Conservation (phyloP, 148 eudicot species). For the Cornus suecica region DNA sequence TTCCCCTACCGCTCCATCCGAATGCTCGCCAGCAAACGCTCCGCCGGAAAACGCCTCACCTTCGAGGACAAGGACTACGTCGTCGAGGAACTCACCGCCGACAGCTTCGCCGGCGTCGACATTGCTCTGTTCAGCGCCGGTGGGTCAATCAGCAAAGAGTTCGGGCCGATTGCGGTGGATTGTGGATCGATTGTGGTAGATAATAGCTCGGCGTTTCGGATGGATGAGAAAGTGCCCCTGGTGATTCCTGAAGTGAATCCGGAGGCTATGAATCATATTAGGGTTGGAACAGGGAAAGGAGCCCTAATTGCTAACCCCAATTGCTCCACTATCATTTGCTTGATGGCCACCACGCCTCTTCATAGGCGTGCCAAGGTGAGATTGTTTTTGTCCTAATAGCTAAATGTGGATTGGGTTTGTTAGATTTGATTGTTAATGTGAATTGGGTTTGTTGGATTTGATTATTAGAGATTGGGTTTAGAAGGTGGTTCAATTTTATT, state of each 20-base stretch:
- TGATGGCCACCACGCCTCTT: slow-evolving; percentile 98
- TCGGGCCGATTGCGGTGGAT: slow-evolving; percentile 74
- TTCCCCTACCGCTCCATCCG: slow-evolving; percentile 87
- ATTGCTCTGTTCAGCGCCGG: slow-evolving; percentile 92
- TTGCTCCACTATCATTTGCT: slow-evolving; percentile 93
- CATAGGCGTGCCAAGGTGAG: slow-evolving; percentile 87
- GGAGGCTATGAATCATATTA: slow-evolving; percentile 68
- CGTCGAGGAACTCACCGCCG: slow-evolving; percentile 57
- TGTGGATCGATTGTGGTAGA: slow-evolving; percentile 83
- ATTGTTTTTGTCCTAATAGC: neutral
- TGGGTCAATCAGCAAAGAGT: slow-evolving; percentile 73
- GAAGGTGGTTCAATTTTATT: neutral
- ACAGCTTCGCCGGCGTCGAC: slow-evolving; percentile 71
- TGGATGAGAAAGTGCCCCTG: slow-evolving; percentile 80
- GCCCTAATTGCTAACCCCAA: slow-evolving; percentile 92
- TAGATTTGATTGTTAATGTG: neutral
- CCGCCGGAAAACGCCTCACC: slow-evolving; percentile 58
- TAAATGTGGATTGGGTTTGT: neutral
- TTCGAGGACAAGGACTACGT: slow-evolving; percentile 51
- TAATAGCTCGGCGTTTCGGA: slow-evolving; percentile 92
- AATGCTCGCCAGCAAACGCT: slow-evolving; percentile 83
- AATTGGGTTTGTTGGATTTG: neutral
- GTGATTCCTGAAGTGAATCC: slow-evolving; percentile 97
- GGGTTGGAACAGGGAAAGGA: slow-evolving; percentile 63
- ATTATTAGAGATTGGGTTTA: neutral